Evolutionary conservation across 768 basidiomycete genomes (phyloP), one percentile per base, ranked within the genome.

Genomic region (Kwoniella heveanensis): DNA sequence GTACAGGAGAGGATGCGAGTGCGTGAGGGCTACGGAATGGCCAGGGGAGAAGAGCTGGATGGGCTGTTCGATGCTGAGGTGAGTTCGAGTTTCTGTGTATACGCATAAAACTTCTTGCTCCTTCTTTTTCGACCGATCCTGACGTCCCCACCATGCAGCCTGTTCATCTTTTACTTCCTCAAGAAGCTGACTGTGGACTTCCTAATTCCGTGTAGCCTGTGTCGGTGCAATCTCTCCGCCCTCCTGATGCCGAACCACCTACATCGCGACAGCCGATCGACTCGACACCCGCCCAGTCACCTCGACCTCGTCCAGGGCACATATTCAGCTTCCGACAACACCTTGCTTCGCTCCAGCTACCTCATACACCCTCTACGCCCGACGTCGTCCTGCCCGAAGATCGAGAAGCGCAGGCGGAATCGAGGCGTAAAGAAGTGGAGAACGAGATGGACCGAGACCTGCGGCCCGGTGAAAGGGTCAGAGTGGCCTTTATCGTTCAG

Each of bases 401-500:
- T 17, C 39, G 39, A 19, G 39, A 44, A 44, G 39, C 39, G 15
- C 39, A 44, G 3, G 39, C 39, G 9, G 39, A 19, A 9, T 17
- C 19, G 39, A 3, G 10, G 25, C 48, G 22, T 22, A 22, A 49
- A 49, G 48, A 22, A 5, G 17, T 17, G 48, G 25, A 9, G 50
- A 66, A 51, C 52, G 64, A 68, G 26, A 29, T 60, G 12, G 57
- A 72, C 25, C 19, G 68, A 30, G 30, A 36, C 21, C 21, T 67
- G n/a, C 47, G 19, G 2, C 26, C 59, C 21, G 67, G 69, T 5
- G 69, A 73, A 39, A 50, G 26, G 4, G 52, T 76, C 9, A 22
- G 69, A n/a, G 52, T 76, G 27, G 71, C 60, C 1, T 55, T 76
- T 4, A 60, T 76, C n/a, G 66, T 76, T 15, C 60, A 58, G 29